Base-by-base conservation (phyloP, 768 basidiomycete genomes). In the Cubamyces sp. region DNA sequence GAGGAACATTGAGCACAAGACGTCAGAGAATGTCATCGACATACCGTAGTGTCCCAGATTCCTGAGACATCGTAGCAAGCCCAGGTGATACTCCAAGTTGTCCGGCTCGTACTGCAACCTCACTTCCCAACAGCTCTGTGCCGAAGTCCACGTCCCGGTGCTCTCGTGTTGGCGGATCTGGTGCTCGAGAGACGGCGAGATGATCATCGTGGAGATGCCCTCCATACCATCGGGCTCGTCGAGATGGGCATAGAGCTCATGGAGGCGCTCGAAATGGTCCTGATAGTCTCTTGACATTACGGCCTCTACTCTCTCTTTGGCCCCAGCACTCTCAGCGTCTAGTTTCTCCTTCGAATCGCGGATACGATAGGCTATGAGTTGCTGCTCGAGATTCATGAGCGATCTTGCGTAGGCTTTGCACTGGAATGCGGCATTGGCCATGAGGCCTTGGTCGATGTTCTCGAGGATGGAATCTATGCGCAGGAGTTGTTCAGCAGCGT, bases 211-310 rank as follows among this genome's bases (percentile, higher is more conserved):
- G 0, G 97, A 97, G 34, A 98, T 83, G 0, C 97, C 97, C 76
- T 98, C 96, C 97, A 99, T 99, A 16, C 97, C 97, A 75, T 99
- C 97, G 0, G 97, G 97, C 74, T 99, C 95, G 72, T 99, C 94
- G 7, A 99, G 80, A 59, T 95, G 86, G 14, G 96, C 90, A 73
- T 99, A 99, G 62, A 98, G 96, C 74, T 97, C 90, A 68, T 99
- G 97, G 7, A 99, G 78, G 18, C 87, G 86, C 69, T 98, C 97
- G 71, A 94, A 98, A 70, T 92, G 85, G 18, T 76, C 76, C 52
- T 91, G 81, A 3, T 93, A 77, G 37, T 90, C 82, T 5, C 71
- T 68, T 12, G 49, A 41, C 3, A 62, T 78, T 77, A 28, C 76
- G 60, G 2, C 79, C 75, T 25, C 26, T 9, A 59, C 16, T 3